These are phyloP conservation scores for Populus hybrid DNA, from an alignment of 441 rosid genomes.

Conservation along the genomic window DNA sequence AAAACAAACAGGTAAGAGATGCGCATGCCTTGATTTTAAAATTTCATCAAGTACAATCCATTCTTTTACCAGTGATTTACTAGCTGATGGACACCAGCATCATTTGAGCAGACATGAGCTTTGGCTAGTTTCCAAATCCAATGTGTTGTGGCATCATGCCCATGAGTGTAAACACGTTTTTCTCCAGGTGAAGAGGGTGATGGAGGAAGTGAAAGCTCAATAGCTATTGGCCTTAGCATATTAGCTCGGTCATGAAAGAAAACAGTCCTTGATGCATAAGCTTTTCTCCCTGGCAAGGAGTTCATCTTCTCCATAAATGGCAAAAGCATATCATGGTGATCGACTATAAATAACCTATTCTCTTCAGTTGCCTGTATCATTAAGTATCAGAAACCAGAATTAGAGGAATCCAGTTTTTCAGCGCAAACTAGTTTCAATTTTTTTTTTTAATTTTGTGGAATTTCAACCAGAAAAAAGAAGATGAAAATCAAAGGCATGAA, in stretches of 20 bases:
- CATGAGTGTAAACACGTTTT: conserved; percentile 64
- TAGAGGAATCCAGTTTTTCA: conserved; percentile 5
- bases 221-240: conserved; percentile 61
- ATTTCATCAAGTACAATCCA: not conserved
- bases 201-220: conserved; percentile 87
- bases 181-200: conserved; percentile 42
- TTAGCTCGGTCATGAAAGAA: conserved; percentile 50
- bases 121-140: conserved; percentile 96
- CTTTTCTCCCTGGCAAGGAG: conserved; percentile 53
- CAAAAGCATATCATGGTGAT: conserved; percentile 83
- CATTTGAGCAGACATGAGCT: conserved; percentile 87
- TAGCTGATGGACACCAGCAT: conserved; percentile 91
- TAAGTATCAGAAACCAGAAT: conserved; percentile 13
- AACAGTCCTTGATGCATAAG: conserved; percentile 75
- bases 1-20: conserved; percentile 2
- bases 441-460: not conserved
- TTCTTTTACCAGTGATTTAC: conserved; percentile 81
- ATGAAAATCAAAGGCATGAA: not conserved
- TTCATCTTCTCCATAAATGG: conserved; percentile 71
- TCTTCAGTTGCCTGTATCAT: conserved; percentile 74
- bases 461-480: not conserved
- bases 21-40: not conserved
- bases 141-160: conserved; percentile 79
- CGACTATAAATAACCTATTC: conserved; percentile 74
- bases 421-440: not conserved